These are phyloP conservation scores for Cornus controversa DNA, from an alignment of 148 eudicot species.

Conservation along the genomic window DNA sequence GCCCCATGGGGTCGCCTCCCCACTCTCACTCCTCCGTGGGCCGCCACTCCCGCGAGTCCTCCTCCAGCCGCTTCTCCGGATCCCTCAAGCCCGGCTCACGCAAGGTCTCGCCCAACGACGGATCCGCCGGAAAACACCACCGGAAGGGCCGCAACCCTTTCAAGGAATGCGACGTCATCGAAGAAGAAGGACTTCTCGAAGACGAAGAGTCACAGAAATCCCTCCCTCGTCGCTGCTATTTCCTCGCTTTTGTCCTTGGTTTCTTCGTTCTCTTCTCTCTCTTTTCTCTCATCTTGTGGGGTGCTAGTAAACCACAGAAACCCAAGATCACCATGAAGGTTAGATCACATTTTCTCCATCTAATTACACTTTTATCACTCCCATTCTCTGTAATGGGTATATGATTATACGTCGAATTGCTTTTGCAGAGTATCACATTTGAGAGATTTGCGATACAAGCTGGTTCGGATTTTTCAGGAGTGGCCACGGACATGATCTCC, in stretches of 20 bases:
- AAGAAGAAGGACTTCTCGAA: slow-evolving; percentile 65
- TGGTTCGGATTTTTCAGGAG: slow-evolving; percentile 72
- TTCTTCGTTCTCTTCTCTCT: slow-evolving; percentile 60
- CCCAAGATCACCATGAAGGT: slow-evolving; percentile 73
- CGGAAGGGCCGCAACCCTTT: slow-evolving; percentile 23
- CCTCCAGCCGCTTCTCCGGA: slow-evolving; percentile 77
- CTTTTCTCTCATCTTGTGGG: slow-evolving; percentile 64
- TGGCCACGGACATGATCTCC: slow-evolving; percentile 80
- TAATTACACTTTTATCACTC: too few species aligned
- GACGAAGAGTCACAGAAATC: slow-evolving; percentile 40
- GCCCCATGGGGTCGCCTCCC: slow-evolving; percentile 77
- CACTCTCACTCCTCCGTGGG: slow-evolving; percentile 79
- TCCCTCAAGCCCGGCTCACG: slow-evolving; percentile 70
- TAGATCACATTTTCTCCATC: not conserved
- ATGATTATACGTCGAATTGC: not conserved
- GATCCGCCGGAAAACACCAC: slow-evolving; percentile 25
- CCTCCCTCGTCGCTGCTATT: slow-evolving; percentile 50
- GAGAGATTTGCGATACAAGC: slow-evolving; percentile 68
- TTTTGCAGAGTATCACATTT: slow-evolving; percentile 57
- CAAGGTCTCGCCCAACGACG: slow-evolving; percentile 55
- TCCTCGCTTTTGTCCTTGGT: slow-evolving; percentile 47
- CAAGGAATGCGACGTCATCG: slow-evolving; percentile 67
- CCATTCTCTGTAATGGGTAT: not conserved
- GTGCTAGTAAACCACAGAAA: slow-evolving; percentile 76
- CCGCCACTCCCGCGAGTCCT: slow-evolving; percentile 78